Evolutionary conservation across 352 stramenopile genomes (phyloP).

Genomic region (Globisporangium paroecandrum): DNA sequence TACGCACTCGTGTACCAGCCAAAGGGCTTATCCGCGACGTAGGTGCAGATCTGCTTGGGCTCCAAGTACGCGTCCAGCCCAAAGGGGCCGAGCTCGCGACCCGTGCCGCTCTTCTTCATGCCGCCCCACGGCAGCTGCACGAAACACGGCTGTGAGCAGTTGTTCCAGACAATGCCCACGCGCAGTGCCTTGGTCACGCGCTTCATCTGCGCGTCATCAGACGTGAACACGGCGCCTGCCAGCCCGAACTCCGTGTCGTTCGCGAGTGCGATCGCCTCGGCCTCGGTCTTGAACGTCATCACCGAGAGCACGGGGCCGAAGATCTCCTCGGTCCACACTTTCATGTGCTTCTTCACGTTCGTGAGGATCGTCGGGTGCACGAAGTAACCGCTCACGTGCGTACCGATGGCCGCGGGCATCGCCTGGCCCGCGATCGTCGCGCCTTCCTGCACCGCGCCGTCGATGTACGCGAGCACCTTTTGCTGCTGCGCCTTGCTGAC

Average conservation of each 20-base stretch:
- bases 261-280: slow-evolving; percentile 68
- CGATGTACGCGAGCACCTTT: slow-evolving; percentile 69
- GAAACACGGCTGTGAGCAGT: slow-evolving; percentile 60
- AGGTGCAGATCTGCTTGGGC: slow-evolving; percentile 67
- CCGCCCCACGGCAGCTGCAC: slow-evolving; percentile 77
- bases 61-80: slow-evolving; percentile 63
- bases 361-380: slow-evolving; percentile 77
- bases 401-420: slow-evolving; percentile 18
- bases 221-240: slow-evolving; percentile 68
- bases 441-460: slow-evolving; percentile 43
- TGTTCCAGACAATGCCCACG: slow-evolving; percentile 64
- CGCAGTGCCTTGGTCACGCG: slow-evolving; percentile 57
- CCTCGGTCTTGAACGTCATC: slow-evolving; percentile 84
- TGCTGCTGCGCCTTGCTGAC: slow-evolving; percentile 69
- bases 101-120: slow-evolving; percentile 81
- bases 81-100: slow-evolving; percentile 64
- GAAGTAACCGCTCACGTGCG: slow-evolving; percentile 50
- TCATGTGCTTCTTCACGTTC: slow-evolving; percentile 52
- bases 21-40: slow-evolving; percentile 66
- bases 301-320: slow-evolving; percentile 88
- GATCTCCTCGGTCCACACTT: slow-evolving; percentile 86
- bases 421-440: slow-evolving; percentile 43
- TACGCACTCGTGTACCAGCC: slow-evolving; percentile 51
- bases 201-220: slow-evolving; percentile 40
- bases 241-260: slow-evolving; percentile 81